Percentiles rank a stretch among this genome's conserved stretches.
Evolutionary conservation across 306 rosid genomes (phyloP).

Genomic region (Quercus berberidifolia): DNA sequence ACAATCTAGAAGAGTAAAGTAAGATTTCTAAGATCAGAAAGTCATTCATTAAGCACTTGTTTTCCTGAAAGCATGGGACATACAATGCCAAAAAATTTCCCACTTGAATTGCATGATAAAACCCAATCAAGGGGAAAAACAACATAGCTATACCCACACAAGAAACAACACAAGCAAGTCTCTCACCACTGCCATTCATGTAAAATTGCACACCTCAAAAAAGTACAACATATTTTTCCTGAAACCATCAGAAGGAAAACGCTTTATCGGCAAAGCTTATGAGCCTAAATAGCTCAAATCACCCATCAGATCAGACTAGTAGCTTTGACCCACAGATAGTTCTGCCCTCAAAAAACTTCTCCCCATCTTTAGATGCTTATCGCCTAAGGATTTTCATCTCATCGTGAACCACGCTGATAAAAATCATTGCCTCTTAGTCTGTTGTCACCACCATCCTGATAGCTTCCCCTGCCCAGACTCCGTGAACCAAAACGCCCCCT

Average conservation of each 20-base stretch:
- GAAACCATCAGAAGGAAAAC: constrained; percentile 38
- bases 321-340: constrained; percentile 4
- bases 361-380: constrained; percentile 6
- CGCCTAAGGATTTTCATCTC: constrained; percentile 10
- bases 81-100: constrained; percentile 52
- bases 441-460: constrained; percentile 52
- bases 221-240: constrained; percentile 27
- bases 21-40: constrained; percentile 15
- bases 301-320: constrained; percentile 29
- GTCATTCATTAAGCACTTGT: constrained; percentile 23
- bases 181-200: constrained; percentile 25
- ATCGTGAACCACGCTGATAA: constrained; percentile 67
- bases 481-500: constrained; percentile 77
- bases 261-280: constrained; percentile 1
- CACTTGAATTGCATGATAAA: constrained; percentile 64
- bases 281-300: constrained; percentile 26
- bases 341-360: not conserved
- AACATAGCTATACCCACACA: constrained; percentile 33
- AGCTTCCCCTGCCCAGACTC: constrained; percentile 55
- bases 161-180: constrained; percentile 34
- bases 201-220: constrained; percentile 43
- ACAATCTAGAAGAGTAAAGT: not conserved
- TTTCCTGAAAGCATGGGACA: constrained; percentile 31
- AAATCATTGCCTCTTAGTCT: constrained; percentile 72
- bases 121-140: constrained; percentile 52